phyloP scores from a whole-genome alignment of 2,329 filamentous ascomycete species.

The Penicillium sp. region DNA sequence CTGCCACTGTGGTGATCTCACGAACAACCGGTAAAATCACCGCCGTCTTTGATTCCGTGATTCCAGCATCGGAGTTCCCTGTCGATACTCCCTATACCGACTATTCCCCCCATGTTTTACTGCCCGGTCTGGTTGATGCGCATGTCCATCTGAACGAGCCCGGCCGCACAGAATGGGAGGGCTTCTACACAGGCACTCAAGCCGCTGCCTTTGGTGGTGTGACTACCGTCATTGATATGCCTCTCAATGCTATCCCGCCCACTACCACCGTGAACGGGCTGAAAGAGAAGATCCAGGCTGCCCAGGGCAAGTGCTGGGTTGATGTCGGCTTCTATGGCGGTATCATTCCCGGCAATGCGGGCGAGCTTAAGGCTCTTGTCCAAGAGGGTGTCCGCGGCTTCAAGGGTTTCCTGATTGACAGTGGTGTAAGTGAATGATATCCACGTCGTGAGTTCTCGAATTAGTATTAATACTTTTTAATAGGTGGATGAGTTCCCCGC shows the following conservation, averaged over 20 bases:
- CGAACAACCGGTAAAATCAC: conserved; percentile 79
- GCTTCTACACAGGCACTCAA: conserved; percentile 90
- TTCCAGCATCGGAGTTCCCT: conserved; percentile 76
- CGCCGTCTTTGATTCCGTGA: conserved; percentile 68
- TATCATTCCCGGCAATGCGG: conserved; percentile 83
- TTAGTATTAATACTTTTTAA: conserved; percentile 16
- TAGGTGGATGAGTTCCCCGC: conserved; percentile 95
- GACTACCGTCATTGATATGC: conserved; percentile 97
- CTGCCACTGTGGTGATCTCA: conserved; percentile 81
- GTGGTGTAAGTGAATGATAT: conserved; percentile 65
- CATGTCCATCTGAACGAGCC: conserved; percentile 98
- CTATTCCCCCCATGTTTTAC: conserved; percentile 77
- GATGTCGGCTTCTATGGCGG: conserved; percentile 99
- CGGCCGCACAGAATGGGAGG: conserved; percentile 96
- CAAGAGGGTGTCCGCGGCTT: conserved; percentile 87
- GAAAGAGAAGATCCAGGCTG: conserved; percentile 80
- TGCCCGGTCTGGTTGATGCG: conserved; percentile 91
- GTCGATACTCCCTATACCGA: conserved; percentile 71
- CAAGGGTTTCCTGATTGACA: conserved; percentile 97
- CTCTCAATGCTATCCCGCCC: conserved; percentile 91
- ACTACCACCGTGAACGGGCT: conserved; percentile 85
- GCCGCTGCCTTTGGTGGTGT: conserved; percentile 94
- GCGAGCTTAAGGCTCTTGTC: conserved; percentile 76
- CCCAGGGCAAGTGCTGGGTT: conserved; percentile 88
- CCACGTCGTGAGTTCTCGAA: background rate